A percentile compares a stretch with the other conserved stretches of the same genome.
These are phyloP conservation scores for Salix udensis DNA, from an alignment of 345 rosid genomes.

Conservation along the genomic window DNA sequence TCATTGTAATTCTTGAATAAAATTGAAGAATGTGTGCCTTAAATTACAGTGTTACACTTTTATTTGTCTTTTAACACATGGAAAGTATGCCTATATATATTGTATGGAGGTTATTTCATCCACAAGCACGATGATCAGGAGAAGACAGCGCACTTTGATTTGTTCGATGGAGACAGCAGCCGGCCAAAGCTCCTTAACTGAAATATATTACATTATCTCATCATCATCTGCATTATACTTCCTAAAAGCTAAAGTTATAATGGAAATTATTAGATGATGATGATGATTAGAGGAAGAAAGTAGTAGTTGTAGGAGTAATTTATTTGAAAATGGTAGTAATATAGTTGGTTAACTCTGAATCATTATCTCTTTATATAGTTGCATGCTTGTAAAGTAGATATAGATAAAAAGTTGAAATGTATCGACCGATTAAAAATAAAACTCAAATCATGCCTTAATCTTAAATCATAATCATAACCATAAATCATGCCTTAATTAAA, in stretches of 20 bases:
- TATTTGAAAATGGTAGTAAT: not conserved
- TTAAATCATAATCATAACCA: too few relatives aligned
- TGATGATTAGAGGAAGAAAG: not conserved
- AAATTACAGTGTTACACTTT: too few relatives aligned
- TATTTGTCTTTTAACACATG: not conserved
- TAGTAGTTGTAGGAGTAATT: not conserved
- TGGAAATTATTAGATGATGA: not conserved
- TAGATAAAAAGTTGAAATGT: not conserved
- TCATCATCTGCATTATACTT: not conserved
- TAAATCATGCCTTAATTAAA: too few relatives aligned
- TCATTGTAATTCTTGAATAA: too few relatives aligned
- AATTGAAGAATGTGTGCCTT: too few relatives aligned
- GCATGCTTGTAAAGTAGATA: conserved; percentile 1
- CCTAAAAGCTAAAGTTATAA: not conserved
- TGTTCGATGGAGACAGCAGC: not conserved
- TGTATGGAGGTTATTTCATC: too few relatives aligned
- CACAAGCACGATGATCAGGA: not conserved
- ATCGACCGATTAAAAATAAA: not conserved
- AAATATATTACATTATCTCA: not conserved
- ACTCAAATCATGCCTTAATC: too few relatives aligned
- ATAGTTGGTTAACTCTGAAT: not conserved
- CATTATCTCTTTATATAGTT: not conserved
- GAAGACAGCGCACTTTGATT: not conserved
- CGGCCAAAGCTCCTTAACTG: not conserved
- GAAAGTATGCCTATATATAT: too few relatives aligned